phyloP scores from a whole-genome alignment of 2,329 filamentous ascomycete species.

The Ophiobolus disseminans region DNA sequence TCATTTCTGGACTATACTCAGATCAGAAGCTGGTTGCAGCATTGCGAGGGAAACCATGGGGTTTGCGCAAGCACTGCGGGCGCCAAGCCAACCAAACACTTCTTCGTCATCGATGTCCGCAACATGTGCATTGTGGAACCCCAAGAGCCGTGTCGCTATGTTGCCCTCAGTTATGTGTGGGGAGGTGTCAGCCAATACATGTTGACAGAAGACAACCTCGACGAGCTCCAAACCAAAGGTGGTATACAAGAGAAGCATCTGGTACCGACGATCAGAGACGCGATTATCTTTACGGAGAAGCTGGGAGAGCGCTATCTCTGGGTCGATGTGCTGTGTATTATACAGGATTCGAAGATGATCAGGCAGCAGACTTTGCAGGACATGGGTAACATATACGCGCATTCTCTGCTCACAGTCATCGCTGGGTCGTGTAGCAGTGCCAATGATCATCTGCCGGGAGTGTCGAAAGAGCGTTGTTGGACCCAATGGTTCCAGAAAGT shows the following conservation, averaged over 20 bases:
- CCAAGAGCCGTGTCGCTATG: background rate
- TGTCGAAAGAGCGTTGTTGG: background rate
- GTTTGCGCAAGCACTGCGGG: background rate
- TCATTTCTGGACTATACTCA: background rate
- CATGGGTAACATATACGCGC: background rate
- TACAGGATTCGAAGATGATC: background rate
- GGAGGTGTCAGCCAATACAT: background rate
- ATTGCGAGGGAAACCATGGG: background rate
- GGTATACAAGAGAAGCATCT: background rate
- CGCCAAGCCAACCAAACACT: background rate
- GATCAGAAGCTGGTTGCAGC: background rate
- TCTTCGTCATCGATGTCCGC: background rate
- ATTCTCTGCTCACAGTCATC: background rate
- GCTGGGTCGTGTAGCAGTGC: background rate
- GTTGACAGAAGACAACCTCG: background rate
- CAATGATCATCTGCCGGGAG: background rate
- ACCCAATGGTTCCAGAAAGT: background rate
- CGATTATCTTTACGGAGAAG: background rate
- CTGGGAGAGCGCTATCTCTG: background rate
- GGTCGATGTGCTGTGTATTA: background rate
- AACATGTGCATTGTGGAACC: background rate
- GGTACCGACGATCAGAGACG: background rate
- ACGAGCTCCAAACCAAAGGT: background rate
- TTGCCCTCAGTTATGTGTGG: background rate
- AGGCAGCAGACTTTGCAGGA: background rate